A percentile compares a stretch with the other conserved stretches of the same genome.
phyloP scores from a whole-genome alignment of 352 stramenopile species.

The Nothophytophthora sp. region DNA sequence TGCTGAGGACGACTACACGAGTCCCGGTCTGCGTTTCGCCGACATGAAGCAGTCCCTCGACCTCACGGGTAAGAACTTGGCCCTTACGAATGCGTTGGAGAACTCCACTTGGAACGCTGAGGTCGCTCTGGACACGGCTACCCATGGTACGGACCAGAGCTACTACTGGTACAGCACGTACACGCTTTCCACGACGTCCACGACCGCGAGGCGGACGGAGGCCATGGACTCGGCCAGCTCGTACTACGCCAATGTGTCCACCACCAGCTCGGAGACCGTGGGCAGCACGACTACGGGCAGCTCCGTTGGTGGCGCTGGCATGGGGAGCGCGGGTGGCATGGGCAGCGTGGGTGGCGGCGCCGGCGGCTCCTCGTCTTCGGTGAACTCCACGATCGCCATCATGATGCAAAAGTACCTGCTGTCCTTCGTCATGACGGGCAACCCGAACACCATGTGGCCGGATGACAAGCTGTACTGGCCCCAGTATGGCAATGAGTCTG shows the following conservation, averaged over 20 bases:
- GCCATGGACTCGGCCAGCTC: conserved; percentile 12
- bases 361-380: conserved; percentile 9
- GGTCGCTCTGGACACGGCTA: conserved; percentile 3
- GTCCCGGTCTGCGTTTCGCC: conserved; percentile 15
- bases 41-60: conserved; percentile 29
- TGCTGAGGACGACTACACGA: conserved; percentile 14
- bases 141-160: conserved; percentile 22
- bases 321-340: conserved; percentile 3
- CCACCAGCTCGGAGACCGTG: background rate
- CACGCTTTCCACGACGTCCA: conserved; percentile 14
- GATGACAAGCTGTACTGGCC: conserved; percentile 30
- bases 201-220: conserved; percentile 6
- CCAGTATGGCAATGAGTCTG: conserved; percentile 27
- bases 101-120: conserved; percentile 26
- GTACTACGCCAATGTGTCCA: conserved; percentile 14
- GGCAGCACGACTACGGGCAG: conserved; percentile 1
- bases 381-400: conserved; percentile 21
- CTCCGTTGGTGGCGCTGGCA: conserved; percentile 1
- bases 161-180: conserved; percentile 36
- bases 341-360: conserved; percentile 1
- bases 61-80: conserved; percentile 23
- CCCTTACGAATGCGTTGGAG: conserved; percentile 14
- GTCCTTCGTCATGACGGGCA: conserved; percentile 26
- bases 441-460: conserved; percentile 25
- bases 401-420: conserved; percentile 33